These are phyloP conservation scores for Blastocystis sp. DNA, from an alignment of 352 stramenopile species.

Conservation along the genomic window DNA sequence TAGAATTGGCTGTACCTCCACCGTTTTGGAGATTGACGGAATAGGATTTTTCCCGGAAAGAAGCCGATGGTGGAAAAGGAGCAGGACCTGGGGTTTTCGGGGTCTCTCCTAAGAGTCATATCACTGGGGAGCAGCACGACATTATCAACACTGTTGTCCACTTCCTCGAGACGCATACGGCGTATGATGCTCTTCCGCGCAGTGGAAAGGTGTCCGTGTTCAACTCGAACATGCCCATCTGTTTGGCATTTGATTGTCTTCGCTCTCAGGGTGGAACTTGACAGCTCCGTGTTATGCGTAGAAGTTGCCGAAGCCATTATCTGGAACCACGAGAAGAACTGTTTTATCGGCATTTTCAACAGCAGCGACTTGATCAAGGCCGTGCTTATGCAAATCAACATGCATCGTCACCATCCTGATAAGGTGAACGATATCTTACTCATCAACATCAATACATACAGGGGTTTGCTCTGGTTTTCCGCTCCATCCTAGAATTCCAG, in stretches of 20 bases:
- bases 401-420: slow-evolving; percentile 43
- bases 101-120: background rate
- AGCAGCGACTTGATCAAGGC: slow-evolving; percentile 65
- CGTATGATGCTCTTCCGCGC: slow-evolving; percentile 38
- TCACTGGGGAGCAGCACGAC: background rate
- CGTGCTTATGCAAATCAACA: slow-evolving; percentile 65
- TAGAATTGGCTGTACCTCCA: background rate
- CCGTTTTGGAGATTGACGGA: background rate
- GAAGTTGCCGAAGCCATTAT: slow-evolving; percentile 61
- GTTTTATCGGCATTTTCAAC: slow-evolving; percentile 55
- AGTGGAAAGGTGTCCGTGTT: slow-evolving; percentile 63
- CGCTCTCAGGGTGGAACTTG: background rate
- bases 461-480: background rate
- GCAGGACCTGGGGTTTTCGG: background rate
- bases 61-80: background rate
- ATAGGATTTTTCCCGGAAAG: background rate
- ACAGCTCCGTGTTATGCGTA: background rate
- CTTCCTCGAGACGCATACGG: slow-evolving; percentile 48
- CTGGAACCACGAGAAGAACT: slow-evolving; percentile 63
- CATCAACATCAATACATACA: slow-evolving; percentile 65
- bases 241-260: slow-evolving; percentile 61
- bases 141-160: slow-evolving; percentile 39
- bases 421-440: slow-evolving; percentile 45
- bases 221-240: slow-evolving; percentile 64
- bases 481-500: slow-evolving; percentile 47